Percentiles rank a stretch among this genome's conserved stretches.
These are phyloP conservation scores for Piper longum DNA, from an alignment of 164 flowering plant genomes.

Conservation along the genomic window DNA sequence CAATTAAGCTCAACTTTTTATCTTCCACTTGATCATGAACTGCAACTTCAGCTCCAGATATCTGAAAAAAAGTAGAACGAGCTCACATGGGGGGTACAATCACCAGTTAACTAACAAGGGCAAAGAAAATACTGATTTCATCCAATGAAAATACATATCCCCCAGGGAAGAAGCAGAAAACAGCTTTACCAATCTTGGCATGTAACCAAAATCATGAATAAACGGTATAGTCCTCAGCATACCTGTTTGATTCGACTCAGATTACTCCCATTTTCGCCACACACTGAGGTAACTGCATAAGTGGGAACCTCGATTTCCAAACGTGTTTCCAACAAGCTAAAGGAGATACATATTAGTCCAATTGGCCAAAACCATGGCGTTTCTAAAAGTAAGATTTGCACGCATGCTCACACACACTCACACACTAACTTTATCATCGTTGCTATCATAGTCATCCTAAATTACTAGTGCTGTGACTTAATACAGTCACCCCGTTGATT, in stretches of 20 bases:
- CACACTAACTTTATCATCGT: no score
- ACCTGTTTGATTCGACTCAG: slow-evolving; percentile 74
- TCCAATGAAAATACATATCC: no score
- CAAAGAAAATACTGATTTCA: no score
- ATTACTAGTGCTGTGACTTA: no score
- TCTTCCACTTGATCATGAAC: slow-evolving; percentile 64
- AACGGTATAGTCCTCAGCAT: background rate
- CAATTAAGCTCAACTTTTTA: slow-evolving; percentile 31
- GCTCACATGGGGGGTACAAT: background rate
- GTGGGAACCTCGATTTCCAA: slow-evolving; percentile 73
- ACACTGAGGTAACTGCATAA: slow-evolving; percentile 39
- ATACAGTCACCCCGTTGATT: no score
- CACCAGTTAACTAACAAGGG: no score
- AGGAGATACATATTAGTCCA: background rate
- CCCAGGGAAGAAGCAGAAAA: background rate
- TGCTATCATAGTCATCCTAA: no score
- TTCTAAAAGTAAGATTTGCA: no score
- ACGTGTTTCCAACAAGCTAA: slow-evolving; percentile 44
- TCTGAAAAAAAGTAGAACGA: slow-evolving; percentile 28
- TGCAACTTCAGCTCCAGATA: slow-evolving; percentile 76
- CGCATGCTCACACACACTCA: no score
- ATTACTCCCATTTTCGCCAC: slow-evolving; percentile 74
- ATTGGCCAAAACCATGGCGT: no score
- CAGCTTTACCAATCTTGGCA: background rate
- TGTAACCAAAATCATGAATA: background rate